These are phyloP conservation scores for Oenanthe javanica DNA, from an alignment of 140 eudicot genomes.

Conservation along the genomic window DNA sequence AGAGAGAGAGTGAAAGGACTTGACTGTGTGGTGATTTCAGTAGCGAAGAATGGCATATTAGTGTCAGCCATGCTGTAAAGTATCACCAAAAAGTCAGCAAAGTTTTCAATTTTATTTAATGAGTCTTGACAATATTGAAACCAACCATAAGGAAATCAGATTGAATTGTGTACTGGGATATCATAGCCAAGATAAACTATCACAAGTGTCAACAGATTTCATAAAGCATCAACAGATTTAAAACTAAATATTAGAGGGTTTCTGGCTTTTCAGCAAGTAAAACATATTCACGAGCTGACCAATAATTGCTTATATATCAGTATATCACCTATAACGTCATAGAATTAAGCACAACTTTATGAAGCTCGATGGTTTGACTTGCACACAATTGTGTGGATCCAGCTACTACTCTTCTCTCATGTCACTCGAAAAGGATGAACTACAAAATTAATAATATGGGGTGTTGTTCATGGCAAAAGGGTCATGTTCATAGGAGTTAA, in stretches of 20 bases:
- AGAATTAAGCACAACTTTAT: background rate
- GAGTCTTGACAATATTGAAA: conserved; percentile 1
- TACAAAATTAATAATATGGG: background rate
- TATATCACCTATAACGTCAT: background rate
- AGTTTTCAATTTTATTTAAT: background rate
- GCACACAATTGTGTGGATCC: background rate
- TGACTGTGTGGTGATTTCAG: conserved; percentile 60
- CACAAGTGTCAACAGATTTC: background rate
- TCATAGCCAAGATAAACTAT: background rate
- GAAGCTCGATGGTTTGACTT: background rate
- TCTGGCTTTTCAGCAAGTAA: background rate
- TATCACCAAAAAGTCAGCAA: background rate
- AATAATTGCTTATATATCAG: background rate
- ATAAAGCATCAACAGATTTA: background rate
- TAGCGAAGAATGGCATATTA: conserved; percentile 51
- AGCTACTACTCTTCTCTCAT: background rate
- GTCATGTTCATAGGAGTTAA: background rate
- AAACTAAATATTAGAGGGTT: background rate
- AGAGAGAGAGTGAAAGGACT: conserved; percentile 76
- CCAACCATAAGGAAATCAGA: background rate
- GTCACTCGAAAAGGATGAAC: background rate
- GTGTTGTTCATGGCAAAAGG: background rate
- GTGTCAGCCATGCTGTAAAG: conserved; percentile 42
- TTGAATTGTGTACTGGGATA: background rate
- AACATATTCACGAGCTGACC: background rate